phyloP scores from a whole-genome alignment of 2,329 filamentous ascomycete species.

The Microsporum audouinii region DNA sequence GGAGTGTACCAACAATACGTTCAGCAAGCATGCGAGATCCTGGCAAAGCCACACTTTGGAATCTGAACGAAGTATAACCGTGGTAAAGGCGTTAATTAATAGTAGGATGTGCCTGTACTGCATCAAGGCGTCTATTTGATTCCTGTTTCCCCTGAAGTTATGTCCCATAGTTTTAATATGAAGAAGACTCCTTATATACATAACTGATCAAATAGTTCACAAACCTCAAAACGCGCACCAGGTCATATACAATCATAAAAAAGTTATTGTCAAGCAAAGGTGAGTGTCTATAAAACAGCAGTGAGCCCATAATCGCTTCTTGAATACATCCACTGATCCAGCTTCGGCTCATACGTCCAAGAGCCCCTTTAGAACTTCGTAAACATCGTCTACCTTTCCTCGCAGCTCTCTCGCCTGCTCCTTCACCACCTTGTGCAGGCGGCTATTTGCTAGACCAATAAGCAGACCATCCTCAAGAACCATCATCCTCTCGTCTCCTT shows the following conservation, averaged over 20 bases:
- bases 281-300: background rate
- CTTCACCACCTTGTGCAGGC: background rate
- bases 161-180: too few species aligned
- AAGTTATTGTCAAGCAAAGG: background rate
- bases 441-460: background rate
- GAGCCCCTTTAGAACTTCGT: background rate
- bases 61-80: too few species aligned
- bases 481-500: background rate
- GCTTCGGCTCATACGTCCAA: background rate
- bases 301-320: background rate
- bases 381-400: background rate
- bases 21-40: too few species aligned
- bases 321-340: background rate
- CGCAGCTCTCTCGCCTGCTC: background rate
- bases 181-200: background rate
- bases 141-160: too few species aligned
- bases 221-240: background rate
- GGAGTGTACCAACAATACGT: too few species aligned
- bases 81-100: too few species aligned
- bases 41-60: too few species aligned
- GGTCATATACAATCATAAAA: background rate
- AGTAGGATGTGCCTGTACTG: too few species aligned
- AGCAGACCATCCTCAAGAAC: background rate
- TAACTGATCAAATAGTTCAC: background rate
- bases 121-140: too few species aligned